phyloP scores from a whole-genome alignment of 495 filamentous ascomycete species.

The Neurospora sp. region DNA sequence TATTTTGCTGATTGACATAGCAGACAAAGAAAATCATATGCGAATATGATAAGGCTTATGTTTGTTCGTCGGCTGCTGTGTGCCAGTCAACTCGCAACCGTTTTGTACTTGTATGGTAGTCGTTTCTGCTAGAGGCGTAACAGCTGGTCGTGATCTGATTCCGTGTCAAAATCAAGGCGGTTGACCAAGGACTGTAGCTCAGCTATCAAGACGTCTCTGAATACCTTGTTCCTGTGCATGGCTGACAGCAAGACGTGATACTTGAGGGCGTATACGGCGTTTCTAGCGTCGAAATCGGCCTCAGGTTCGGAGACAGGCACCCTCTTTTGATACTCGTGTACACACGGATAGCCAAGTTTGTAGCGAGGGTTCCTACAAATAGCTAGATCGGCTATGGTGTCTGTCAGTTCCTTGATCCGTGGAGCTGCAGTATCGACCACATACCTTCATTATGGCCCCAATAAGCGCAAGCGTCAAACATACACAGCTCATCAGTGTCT shows the following conservation, averaged over 20 bases:
- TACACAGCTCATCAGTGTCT: conserved; percentile 21
- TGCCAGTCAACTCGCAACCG: neutral
- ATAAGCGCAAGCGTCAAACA: conserved; percentile 37
- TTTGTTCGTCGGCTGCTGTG: neutral
- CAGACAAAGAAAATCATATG: neutral
- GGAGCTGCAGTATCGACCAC: neutral
- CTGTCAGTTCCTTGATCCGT: neutral
- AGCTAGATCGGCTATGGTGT: conserved; percentile 22
- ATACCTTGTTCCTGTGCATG: neutral
- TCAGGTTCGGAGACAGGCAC: conserved; percentile 18
- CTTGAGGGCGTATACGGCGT: conserved; percentile 18
- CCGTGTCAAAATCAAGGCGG: neutral
- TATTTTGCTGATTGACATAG: neutral
- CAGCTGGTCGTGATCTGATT: neutral
- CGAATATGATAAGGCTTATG: neutral
- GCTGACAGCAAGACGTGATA: conserved; percentile 10
- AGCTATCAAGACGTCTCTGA: neutral
- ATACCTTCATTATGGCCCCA: conserved; percentile 40
- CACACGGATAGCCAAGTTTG: conserved; percentile 12
- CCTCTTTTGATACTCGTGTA: conserved; percentile 16
- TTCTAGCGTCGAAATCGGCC: conserved; percentile 22
- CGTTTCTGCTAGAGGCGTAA: neutral
- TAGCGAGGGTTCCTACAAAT: conserved; percentile 23
- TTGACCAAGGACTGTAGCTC: neutral
- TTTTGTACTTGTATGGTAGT: neutral